These are phyloP conservation scores for Aegilops sharonensis DNA, from an alignment of 176 grass and related monocot genomes.

Conservation along the genomic window DNA sequence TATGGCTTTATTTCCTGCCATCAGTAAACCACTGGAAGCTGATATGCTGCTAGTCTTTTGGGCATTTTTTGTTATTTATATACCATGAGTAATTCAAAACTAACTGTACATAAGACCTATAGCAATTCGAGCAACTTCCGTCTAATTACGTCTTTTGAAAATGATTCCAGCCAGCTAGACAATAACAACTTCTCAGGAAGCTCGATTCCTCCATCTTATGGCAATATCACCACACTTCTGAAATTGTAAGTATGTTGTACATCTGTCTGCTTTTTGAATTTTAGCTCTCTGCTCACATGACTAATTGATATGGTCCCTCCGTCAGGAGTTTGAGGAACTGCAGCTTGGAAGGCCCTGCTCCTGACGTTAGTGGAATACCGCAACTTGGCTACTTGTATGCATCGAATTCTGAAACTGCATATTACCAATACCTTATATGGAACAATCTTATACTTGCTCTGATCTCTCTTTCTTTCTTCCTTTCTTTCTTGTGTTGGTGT, in stretches of 20 bases:
- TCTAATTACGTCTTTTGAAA: conserved; percentile 24
- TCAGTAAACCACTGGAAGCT: background rate
- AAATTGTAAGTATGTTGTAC: conserved; percentile 67
- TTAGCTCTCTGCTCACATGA: background rate
- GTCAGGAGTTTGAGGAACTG: conserved; percentile 85
- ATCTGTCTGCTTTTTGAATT: conserved; percentile 16
- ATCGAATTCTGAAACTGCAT: background rate
- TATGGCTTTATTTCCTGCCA: background rate
- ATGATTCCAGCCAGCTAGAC: conserved; percentile 69
- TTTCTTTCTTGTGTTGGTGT: conserved; percentile 25
- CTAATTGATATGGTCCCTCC: conserved; percentile 17
- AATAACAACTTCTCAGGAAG: conserved; percentile 91
- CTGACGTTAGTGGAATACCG: conserved; percentile 59
- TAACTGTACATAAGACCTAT: conserved; percentile 19
- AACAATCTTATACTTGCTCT: background rate
- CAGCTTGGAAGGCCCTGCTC: conserved; percentile 62
- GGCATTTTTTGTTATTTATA: background rate
- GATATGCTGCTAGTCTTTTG: background rate
- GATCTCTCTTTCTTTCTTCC: background rate
- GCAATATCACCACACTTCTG: conserved; percentile 66
- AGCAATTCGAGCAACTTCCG: background rate
- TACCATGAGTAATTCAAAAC: conserved; percentile 1
- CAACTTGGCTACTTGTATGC: conserved; percentile 71
- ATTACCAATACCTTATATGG: background rate
- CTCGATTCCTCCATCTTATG: conserved; percentile 66